These are phyloP conservation scores for Vinca minor DNA, from an alignment of 257 asterid genomes.

Conservation along the genomic window DNA sequence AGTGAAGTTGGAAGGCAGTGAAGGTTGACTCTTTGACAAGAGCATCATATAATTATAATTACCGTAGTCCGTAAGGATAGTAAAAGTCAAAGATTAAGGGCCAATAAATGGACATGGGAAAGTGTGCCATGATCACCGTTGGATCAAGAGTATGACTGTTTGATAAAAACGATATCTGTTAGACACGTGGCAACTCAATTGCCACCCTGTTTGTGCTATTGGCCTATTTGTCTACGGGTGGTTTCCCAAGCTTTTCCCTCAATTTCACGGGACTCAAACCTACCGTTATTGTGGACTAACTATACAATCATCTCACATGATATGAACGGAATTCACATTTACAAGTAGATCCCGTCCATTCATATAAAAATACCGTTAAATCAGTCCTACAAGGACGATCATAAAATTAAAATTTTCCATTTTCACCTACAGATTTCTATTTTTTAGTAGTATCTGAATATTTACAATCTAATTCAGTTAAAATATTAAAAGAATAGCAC, in stretches of 20 bases:
- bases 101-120: constrained; percentile 24
- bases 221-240: constrained; percentile 15
- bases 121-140: constrained; percentile 29
- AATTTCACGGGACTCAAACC: too few relatives aligned
- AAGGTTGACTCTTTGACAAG: not conserved
- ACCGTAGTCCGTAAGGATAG: constrained; percentile 6
- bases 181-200: constrained; percentile 21
- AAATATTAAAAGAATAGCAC: too few relatives aligned
- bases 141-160: constrained; percentile 19
- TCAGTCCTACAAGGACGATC: too few relatives aligned
- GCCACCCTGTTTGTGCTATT: not conserved
- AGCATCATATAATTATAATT: constrained; percentile 3
- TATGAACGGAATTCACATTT: too few relatives aligned
- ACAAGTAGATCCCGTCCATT: too few relatives aligned
- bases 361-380: too few relatives aligned
- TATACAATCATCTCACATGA: too few relatives aligned
- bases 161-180: not conserved
- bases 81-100: constrained; percentile 25
- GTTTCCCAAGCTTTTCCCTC: not conserved
- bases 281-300: too few relatives aligned
- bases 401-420: too few relatives aligned
- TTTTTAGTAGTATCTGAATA: too few relatives aligned
- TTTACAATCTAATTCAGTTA: too few relatives aligned
- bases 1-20: not conserved
- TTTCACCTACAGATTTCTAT: too few relatives aligned